Evolutionary conservation across 1,284 basidiomycete species (phyloP), one percentile per base, ranked within the genome.

Genomic region (Heterobasidion parviporum): DNA sequence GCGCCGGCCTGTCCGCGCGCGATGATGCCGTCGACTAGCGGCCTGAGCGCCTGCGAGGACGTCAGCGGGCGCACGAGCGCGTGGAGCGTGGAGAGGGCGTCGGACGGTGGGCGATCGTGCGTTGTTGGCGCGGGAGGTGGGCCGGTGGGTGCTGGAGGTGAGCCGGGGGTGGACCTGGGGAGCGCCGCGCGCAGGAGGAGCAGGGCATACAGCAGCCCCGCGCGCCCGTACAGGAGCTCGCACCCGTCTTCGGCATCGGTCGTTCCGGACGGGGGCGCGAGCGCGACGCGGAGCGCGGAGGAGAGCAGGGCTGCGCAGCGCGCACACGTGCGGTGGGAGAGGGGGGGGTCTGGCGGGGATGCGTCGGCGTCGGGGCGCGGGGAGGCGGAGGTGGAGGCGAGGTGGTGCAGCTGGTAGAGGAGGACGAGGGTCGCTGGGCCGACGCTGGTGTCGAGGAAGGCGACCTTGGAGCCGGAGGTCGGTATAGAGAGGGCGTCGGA

Each of bases 201-300:
- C 16, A 82, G 66, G 5, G 75, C 73, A 58, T 82, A 81, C 0
- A 83, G 69, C 20, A 82, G 64, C 6, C 81, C 80, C 15, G 79
- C 79, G 41, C 79, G 77, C 0, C 80, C 80, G 60, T 81, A 83
- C 6, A 83, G 69, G 9, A 81, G 73, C 61, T 82, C 81, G 61
- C 77, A 80, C 12, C 74, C 76, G 55, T 75, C 77, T 18, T 69
- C 69, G 51, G 61, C 38, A 20, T 50, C 50, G 26, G 26, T 26
- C 3, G 26, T 26, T 41, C 62, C 65, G 3, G 48, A 50, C 1
- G 57, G 18, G 3, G 63, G 59, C 2, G 67, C 34, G 16, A 52
- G 50, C 0, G 69, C 68, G 10, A 54, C 54, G 26, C 46, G 47
- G 43, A 68, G 26, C 0, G 69, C 68, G 9, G 53, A 54, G n/a